A percentile compares a stretch with the other conserved stretches of the same genome.
Evolutionary conservation across 148 eudicot species (phyloP).

Genomic region (Fallopia convolvulus): DNA sequence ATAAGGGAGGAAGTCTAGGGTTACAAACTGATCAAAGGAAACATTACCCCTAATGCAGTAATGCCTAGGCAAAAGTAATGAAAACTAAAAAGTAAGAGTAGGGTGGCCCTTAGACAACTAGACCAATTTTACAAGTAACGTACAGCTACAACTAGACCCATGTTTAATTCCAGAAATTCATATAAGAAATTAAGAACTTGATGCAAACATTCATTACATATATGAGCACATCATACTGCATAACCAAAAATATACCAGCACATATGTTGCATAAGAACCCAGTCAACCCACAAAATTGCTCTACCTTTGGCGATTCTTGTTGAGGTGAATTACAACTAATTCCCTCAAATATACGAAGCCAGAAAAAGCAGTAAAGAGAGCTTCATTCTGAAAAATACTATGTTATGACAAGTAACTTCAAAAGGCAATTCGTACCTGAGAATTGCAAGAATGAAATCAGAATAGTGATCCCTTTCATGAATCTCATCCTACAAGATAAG

Average conservation of each 20-base stretch:
- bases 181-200: background rate
- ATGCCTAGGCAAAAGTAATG: too few relatives aligned
- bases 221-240: background rate
- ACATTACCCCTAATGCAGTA: too few relatives aligned
- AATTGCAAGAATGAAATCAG: constrained; percentile 87
- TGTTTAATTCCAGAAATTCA: too few relatives aligned
- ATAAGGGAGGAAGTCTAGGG: too few relatives aligned
- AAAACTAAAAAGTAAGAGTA: too few relatives aligned
- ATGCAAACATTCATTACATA: background rate
- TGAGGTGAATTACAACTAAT: background rate
- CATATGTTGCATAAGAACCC: background rate
- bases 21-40: too few relatives aligned
- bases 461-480: constrained; percentile 89
- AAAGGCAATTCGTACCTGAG: constrained; percentile 50
- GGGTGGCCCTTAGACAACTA: too few relatives aligned
- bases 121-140: too few relatives aligned
- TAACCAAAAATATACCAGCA: background rate
- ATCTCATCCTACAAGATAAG: constrained; percentile 69
- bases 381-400: background rate
- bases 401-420: background rate
- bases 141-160: too few relatives aligned
- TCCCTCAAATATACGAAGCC: background rate
- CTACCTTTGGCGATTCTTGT: background rate
- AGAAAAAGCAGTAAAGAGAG: background rate
- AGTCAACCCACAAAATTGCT: background rate